These are phyloP conservation scores for Boechera retrofracta DNA, from an alignment of 345 rosid genomes.

Conservation along the genomic window DNA sequence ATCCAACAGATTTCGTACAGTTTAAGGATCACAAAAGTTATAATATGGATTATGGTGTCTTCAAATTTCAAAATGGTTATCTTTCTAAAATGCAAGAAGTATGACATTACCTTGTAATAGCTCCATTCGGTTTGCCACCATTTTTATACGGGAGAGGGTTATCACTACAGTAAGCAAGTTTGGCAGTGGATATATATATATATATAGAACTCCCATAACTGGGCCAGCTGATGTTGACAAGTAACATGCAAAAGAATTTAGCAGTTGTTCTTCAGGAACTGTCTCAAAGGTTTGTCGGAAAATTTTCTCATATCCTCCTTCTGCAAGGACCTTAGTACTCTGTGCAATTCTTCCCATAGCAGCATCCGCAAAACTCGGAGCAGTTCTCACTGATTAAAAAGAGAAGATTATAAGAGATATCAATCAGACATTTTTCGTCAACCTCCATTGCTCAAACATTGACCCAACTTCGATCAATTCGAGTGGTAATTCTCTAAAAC, in stretches of 20 bases:
- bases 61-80: background rate
- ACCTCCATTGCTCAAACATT: background rate
- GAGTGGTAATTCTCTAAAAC: background rate
- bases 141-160: slow-evolving; percentile 73
- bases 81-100: slow-evolving; percentile 17
- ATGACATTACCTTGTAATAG: slow-evolving; percentile 66
- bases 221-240: slow-evolving; percentile 87
- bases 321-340: slow-evolving; percentile 77
- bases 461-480: too few relatives aligned
- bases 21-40: background rate
- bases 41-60: background rate
- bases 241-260: slow-evolving; percentile 73
- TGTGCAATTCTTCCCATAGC: slow-evolving; percentile 88
- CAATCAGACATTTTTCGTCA: background rate
- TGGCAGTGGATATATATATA: slow-evolving; percentile 65
- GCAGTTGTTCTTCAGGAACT: slow-evolving; percentile 67
- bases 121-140: slow-evolving; percentile 73
- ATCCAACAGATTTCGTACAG: background rate
- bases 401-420: background rate
- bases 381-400: slow-evolving; percentile 62
- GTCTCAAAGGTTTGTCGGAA: slow-evolving; percentile 80
- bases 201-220: slow-evolving; percentile 76
- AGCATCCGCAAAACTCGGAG: slow-evolving; percentile 83
- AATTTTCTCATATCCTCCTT: slow-evolving; percentile 82
- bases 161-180: slow-evolving; percentile 78